A percentile compares a stretch with the other conserved stretches of the same genome.
Evolutionary conservation across 2,329 filamentous ascomycete species (phyloP).

Genomic region (Cryphonectria nitschkei): DNA sequence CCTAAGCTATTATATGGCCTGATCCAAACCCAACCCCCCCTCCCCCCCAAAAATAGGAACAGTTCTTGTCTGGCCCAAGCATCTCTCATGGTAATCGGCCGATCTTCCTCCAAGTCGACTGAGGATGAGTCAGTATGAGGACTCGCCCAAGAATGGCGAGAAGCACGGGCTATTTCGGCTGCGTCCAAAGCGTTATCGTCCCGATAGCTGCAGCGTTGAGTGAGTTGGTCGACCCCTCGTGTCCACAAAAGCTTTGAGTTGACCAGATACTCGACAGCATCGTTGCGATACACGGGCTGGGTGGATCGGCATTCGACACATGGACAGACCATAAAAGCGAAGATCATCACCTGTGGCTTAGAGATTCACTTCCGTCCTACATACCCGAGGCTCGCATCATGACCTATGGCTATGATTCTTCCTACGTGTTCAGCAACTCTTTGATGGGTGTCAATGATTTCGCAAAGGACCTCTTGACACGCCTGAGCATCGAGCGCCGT

Average conservation of each 20-base stretch:
- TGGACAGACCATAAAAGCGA: neutral
- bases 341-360: neutral
- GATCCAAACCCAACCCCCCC: neutral
- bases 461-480: neutral
- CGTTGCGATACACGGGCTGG: neutral
- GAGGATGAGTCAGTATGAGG: neutral
- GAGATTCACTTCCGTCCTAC: neutral
- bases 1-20: neutral
- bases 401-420: neutral
- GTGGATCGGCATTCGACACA: neutral
- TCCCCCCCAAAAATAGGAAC: neutral
- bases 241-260: neutral
- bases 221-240: neutral
- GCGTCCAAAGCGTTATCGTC: neutral
- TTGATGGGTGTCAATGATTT: neutral
- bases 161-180: neutral
- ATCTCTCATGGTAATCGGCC: neutral
- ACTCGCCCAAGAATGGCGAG: neutral
- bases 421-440: neutral
- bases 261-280: neutral
- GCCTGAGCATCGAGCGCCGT: neutral
- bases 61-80: neutral
- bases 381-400: neutral
- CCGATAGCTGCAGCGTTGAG: neutral
- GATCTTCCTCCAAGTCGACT: neutral